Conservation (phyloP, 2,329 filamentous ascomycete species). For the Calycina herbarum region DNA sequence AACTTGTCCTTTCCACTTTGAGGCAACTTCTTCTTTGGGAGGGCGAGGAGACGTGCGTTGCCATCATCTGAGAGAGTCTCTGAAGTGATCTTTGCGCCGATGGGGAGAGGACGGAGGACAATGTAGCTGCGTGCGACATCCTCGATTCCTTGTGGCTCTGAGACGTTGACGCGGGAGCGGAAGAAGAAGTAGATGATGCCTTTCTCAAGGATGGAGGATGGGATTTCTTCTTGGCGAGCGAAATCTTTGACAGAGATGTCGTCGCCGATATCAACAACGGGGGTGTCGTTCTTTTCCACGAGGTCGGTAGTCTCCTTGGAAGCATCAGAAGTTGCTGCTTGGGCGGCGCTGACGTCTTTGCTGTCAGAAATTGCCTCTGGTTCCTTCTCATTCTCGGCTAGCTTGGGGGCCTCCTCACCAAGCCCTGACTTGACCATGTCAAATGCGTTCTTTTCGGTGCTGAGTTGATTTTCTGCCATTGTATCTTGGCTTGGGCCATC, state of each 20-base stretch:
- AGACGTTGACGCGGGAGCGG: slow-evolving; percentile 71
- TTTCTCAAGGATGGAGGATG: slow-evolving; percentile 72
- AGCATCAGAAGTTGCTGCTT: too few species aligned
- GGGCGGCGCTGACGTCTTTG: too few species aligned
- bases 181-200: slow-evolving; percentile 92
- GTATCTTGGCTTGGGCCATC: too few species aligned
- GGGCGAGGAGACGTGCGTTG: slow-evolving; percentile 70
- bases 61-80: slow-evolving; percentile 49
- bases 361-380: too few species aligned
- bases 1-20: slow-evolving; percentile 67
- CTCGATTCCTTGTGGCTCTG: slow-evolving; percentile 65
- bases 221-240: slow-evolving; percentile 39
- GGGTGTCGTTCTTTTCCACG: background rate
- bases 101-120: slow-evolving; percentile 70
- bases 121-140: slow-evolving; percentile 81
- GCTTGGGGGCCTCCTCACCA: slow-evolving; percentile 29
- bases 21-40: slow-evolving; percentile 85
- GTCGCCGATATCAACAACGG: slow-evolving; percentile 21
- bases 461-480: slow-evolving; percentile 13
- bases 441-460: slow-evolving; percentile 29
- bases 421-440: slow-evolving; percentile 37
- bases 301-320: background rate
- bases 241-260: slow-evolving; percentile 35
- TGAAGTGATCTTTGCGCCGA: slow-evolving; percentile 65
- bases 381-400: slow-evolving; percentile 23